Evolutionary conservation across 1,139 yeast genomes (phyloP).

Genomic region (Wickerhamiella infanticola): DNA sequence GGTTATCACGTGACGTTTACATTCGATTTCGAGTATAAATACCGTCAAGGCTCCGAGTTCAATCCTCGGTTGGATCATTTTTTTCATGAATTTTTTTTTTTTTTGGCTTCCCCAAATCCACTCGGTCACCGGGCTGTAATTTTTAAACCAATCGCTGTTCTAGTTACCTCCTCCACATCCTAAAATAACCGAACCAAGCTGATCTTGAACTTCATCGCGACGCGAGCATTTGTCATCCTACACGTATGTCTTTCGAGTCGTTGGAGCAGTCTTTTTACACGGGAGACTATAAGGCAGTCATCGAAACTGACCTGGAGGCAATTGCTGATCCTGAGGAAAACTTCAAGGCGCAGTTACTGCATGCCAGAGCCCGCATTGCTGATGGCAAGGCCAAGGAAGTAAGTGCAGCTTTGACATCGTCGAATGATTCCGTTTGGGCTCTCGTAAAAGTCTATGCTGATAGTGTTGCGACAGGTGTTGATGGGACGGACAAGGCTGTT

Average conservation of each 20-base stretch:
- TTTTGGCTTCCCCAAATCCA: background rate
- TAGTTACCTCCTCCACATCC: too few relatives aligned
- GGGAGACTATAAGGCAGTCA: slow-evolving; percentile 25
- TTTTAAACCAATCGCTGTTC: too few relatives aligned
- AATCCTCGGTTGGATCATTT: slow-evolving; percentile 16
- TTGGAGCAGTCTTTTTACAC: slow-evolving; percentile 28
- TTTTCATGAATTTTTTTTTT: background rate
- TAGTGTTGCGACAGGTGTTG: slow-evolving; percentile 13
- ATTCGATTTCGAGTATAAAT: slow-evolving; percentile 4
- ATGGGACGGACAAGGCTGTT: slow-evolving; percentile 16
- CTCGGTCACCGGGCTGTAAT: too few relatives aligned
- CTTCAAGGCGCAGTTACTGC: slow-evolving; percentile 21
- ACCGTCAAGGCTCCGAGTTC: slow-evolving; percentile 17
- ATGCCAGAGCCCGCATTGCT: slow-evolving; percentile 24
- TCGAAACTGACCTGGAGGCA: slow-evolving; percentile 17
- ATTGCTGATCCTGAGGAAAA: slow-evolving; percentile 14
- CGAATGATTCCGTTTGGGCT: slow-evolving; percentile 10
- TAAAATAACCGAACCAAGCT: too few relatives aligned
- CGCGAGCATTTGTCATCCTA: background rate
- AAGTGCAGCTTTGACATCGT: slow-evolving; percentile 14
- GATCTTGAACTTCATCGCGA: background rate
- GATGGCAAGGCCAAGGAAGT: slow-evolving; percentile 23
- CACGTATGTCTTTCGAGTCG: slow-evolving; percentile 8
- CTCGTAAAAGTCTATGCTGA: slow-evolving; percentile 19
- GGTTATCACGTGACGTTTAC: slow-evolving; percentile 17